These are phyloP conservation scores for Candida ulmi DNA, from an alignment of 805 yeast species.

Conservation along the genomic window DNA sequence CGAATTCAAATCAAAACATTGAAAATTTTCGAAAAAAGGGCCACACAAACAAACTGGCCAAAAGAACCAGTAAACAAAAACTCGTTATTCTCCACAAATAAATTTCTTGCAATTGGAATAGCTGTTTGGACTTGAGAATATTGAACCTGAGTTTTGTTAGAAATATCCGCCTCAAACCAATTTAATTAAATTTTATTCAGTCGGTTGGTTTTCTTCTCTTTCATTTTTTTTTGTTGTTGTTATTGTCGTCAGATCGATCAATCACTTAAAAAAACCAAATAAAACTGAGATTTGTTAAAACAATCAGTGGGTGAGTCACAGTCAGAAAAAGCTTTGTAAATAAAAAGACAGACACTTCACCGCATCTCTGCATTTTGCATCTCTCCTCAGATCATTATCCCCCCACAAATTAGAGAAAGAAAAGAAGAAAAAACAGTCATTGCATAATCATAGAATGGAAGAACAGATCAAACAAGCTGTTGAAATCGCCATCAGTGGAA, in stretches of 20 bases:
- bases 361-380: background rate
- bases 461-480: slow-evolving; percentile 26
- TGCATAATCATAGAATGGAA: slow-evolving; percentile 7
- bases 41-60: background rate
- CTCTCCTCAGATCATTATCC: background rate
- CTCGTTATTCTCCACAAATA: background rate
- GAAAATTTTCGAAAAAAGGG: background rate
- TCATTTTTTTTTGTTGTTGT: too few species aligned
- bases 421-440: too few species aligned
- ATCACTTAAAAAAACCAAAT: too few species aligned
- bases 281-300: too few species aligned
- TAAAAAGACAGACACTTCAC: background rate
- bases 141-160: too few species aligned
- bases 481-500: slow-evolving; percentile 25
- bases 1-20: background rate
- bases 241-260: too few species aligned
- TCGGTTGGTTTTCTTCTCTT: too few species aligned
- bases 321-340: background rate
- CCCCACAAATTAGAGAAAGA: too few species aligned
- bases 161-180: too few species aligned
- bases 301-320: too few species aligned
- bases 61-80: too few species aligned
- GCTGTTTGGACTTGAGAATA: background rate
- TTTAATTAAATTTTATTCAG: too few species aligned
- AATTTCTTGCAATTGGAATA: background rate